Evolutionary conservation across 164 flowering plant genomes (phyloP).

Genomic region (Sextonia rubra): DNA sequence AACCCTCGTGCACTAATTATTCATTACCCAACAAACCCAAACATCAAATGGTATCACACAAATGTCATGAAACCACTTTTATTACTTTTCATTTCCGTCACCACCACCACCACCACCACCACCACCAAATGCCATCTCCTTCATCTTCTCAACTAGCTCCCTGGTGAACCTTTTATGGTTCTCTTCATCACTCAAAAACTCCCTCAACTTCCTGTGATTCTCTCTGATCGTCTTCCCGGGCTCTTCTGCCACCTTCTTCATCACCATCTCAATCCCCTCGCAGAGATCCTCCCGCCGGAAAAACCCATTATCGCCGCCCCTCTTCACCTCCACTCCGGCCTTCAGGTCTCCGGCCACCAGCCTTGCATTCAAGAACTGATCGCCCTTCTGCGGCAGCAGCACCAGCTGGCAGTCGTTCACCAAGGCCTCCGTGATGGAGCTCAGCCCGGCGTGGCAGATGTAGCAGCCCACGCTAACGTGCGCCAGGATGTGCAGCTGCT

Average conservation of each 20-base stretch:
- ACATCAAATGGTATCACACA: too few species aligned
- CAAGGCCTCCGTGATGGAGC: slow-evolving; percentile 10
- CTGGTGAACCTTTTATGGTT: neutral
- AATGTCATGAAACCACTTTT: too few species aligned
- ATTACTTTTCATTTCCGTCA: too few species aligned
- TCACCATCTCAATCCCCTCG: slow-evolving; percentile 6
- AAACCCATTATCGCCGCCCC: slow-evolving; percentile 9
- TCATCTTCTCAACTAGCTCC: slow-evolving; percentile 4
- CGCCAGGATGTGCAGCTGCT: slow-evolving; percentile 14
- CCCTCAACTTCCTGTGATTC: slow-evolving; percentile 1
- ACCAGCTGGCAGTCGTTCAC: slow-evolving; percentile 11
- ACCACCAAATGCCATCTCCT: neutral
- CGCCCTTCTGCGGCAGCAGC: slow-evolving; percentile 28
- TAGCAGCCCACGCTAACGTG: slow-evolving; percentile 11
- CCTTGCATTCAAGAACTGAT: slow-evolving; percentile 16
- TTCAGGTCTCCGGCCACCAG: slow-evolving; percentile 10
- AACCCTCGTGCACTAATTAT: too few species aligned
- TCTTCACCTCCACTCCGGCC: slow-evolving; percentile 13
- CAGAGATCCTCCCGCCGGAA: slow-evolving; percentile 9
- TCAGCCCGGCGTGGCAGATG: slow-evolving; percentile 12
- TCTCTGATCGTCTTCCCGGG: neutral
- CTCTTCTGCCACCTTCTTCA: neutral
- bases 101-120: too few species aligned
- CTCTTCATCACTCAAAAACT: slow-evolving; percentile 3
- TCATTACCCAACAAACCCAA: too few species aligned